Evolutionary conservation across 345 rosid genomes (phyloP).

Genomic region (Aquilaria malaccensis): DNA sequence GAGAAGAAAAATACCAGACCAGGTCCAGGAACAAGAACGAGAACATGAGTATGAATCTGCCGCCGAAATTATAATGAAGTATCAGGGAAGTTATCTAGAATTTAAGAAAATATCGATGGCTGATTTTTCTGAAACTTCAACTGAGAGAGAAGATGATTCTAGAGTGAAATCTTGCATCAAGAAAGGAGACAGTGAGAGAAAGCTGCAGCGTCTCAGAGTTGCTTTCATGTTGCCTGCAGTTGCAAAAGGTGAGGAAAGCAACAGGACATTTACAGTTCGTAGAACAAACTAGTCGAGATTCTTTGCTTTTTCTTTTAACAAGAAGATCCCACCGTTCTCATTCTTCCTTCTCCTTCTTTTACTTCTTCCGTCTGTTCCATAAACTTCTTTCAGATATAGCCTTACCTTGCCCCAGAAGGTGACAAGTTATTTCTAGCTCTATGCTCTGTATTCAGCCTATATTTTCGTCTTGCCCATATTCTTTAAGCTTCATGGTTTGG

Average conservation of each 20-base stretch:
- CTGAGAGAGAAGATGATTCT: constrained; percentile 4
- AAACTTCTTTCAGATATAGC: constrained; percentile 5
- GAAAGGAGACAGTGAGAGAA: constrained; percentile 24
- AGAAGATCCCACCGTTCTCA: not conserved
- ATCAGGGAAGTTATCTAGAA: constrained; percentile 3
- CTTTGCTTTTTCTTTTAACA: constrained; percentile 5
- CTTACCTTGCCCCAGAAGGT: constrained; percentile 1
- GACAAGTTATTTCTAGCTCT: constrained; percentile 1
- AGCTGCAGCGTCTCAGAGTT: constrained; percentile 23
- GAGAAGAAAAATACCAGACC: constrained; percentile 6
- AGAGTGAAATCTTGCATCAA: constrained; percentile 30
- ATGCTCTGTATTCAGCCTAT: not conserved
- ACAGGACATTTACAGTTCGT: constrained; percentile 1
- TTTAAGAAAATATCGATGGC: constrained; percentile 4
- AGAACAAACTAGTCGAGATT: constrained; percentile 1
- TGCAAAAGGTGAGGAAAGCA: constrained; percentile 8
- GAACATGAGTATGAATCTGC: constrained; percentile 13
- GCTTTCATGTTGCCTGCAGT: constrained; percentile 23
- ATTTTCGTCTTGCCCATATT: not conserved
- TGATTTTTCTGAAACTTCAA: not conserved
- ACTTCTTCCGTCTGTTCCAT: not conserved
- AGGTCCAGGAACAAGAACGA: constrained; percentile 3
- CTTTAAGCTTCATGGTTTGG: not conserved
- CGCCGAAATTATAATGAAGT: constrained; percentile 13
- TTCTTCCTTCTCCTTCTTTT: not conserved